A percentile compares a stretch with the other conserved stretches of the same genome.
Conservation (phyloP, 2,329 filamentous ascomycete genomes). For the Cladobotryum protrusum region DNA sequence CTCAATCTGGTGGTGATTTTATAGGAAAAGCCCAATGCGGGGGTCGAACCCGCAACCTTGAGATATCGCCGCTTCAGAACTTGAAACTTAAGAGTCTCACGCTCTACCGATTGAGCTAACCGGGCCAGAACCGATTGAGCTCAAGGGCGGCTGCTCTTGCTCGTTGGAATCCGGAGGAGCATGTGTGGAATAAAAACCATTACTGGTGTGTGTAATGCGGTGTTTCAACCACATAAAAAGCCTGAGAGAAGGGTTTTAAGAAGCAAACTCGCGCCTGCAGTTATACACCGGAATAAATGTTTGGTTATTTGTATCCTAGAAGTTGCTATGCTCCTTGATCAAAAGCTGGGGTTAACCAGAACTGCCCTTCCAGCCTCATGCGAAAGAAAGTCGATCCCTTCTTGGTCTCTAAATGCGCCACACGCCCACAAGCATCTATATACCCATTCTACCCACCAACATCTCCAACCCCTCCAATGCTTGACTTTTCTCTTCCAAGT, state of each 20-base stretch:
- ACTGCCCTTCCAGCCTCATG: background rate
- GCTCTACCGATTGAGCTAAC: constrained; percentile 43
- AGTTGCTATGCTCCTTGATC: background rate
- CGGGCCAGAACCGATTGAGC: background rate
- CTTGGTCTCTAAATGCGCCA: background rate
- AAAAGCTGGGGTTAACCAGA: background rate
- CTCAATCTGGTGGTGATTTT: too few species aligned
- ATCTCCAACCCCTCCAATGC: background rate
- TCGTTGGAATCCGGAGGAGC: too few species aligned
- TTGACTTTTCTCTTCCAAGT: background rate
- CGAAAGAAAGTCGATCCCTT: background rate
- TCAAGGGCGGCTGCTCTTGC: too few species aligned
- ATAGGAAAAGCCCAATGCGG: too few species aligned
- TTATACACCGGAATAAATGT: too few species aligned
- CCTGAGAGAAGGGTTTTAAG: too few species aligned
- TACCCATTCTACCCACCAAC: background rate
- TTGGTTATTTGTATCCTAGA: too few species aligned
- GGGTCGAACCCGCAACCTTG: constrained; percentile 22
- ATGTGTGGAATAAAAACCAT: too few species aligned
- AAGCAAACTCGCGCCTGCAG: too few species aligned
- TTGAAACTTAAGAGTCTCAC: constrained; percentile 47
- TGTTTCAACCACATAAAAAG: too few species aligned
- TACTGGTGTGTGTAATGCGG: too few species aligned
- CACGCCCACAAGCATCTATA: background rate
- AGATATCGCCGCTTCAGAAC: constrained; percentile 24